Base-by-base conservation (phyloP, 1,284 basidiomycete genomes). In the Papiliotrema terrestris region DNA sequence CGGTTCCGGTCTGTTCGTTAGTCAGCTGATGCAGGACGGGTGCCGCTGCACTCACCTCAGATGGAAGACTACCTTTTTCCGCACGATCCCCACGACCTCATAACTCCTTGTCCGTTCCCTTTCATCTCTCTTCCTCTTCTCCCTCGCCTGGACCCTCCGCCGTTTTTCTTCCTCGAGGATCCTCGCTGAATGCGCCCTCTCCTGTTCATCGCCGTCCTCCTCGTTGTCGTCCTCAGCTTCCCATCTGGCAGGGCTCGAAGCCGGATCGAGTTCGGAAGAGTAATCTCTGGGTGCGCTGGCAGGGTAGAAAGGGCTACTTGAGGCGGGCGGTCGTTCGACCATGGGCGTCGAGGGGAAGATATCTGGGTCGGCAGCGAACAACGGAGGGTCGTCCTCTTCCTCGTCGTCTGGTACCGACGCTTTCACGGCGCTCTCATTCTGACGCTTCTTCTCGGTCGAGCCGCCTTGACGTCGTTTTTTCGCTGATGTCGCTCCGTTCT, bases 41-140 rank as follows among this genome's bases (percentile, higher is more conserved):
- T 46, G 38, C 43, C 0, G 17, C 17, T 22, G 0, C 6, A 67
- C 72, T 52, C 51, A 76, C 75, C 75, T 57, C 14, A 76, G 57
- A 3, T 70, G 61, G 52, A 77, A 77, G 23, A 77, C 74, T 3
- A 77, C 64, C 51, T 77, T 77, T 54, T 71, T 73, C 47, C 73
- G 54, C 11, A 77, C 73, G 0, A 77, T 63, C 0, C 65, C 74
- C 8, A 76, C 71, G 22, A 76, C 73, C 59, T 75, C 71, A 51
- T 76, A 77, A 45, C 67, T 62, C 46, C 71, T 63, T 35, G 73
- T 71, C 19, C 74, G 54, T 29, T 57, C 63, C 17, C 52, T 50
- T 9, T 57, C 55, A 2, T 51, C 39, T 23, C 42, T 38, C 14
- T 52, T 54, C 19, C 48, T 49, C 47, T 54, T 55, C 44, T 58